Conservation (phyloP, 768 basidiomycete genomes). For the Chalciporus sphaerocephalus region DNA sequence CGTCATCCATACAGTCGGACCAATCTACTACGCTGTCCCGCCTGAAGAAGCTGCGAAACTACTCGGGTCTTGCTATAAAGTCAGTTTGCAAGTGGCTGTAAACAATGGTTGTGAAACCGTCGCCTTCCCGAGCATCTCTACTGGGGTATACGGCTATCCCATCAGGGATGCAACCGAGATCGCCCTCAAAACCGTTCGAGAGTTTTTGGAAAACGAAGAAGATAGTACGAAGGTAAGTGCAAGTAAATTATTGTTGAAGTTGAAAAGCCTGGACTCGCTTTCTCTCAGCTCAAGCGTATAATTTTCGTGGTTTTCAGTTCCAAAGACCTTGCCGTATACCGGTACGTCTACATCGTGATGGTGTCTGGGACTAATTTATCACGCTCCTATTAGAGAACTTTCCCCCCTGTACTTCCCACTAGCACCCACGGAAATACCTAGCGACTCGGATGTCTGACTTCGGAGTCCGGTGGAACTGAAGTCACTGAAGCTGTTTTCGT, state of each 20-base stretch:
- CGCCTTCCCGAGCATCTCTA: constrained; percentile 78
- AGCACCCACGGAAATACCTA: constrained; percentile 3
- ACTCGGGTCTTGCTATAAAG: constrained; percentile 65
- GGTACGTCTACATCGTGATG: constrained; percentile 41
- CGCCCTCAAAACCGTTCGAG: constrained; percentile 55
- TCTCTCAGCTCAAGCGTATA: constrained; percentile 56
- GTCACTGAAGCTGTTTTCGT: neutral
- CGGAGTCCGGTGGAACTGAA: neutral
- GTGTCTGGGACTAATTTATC: neutral
- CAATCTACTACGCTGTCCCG: constrained; percentile 42
- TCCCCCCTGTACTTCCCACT: constrained; percentile 68
- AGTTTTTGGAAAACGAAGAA: constrained; percentile 50
- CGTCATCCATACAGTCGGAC: constrained; percentile 82
- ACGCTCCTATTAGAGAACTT: constrained; percentile 33
- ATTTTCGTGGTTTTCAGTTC: constrained; percentile 72
- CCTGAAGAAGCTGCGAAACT: constrained; percentile 37
- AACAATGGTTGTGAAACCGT: constrained; percentile 59
- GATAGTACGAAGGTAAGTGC: constrained; percentile 39
- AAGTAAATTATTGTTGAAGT: neutral
- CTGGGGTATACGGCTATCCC: constrained; percentile 77
- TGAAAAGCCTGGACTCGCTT: neutral
- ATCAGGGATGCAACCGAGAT: constrained; percentile 67
- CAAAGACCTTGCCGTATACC: constrained; percentile 58
- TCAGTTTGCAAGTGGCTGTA: constrained; percentile 57
- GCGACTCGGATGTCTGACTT: neutral